Evolutionary conservation across 73 alveolate species (phyloP).

Genomic region (Paramecium primaurelia): DNA sequence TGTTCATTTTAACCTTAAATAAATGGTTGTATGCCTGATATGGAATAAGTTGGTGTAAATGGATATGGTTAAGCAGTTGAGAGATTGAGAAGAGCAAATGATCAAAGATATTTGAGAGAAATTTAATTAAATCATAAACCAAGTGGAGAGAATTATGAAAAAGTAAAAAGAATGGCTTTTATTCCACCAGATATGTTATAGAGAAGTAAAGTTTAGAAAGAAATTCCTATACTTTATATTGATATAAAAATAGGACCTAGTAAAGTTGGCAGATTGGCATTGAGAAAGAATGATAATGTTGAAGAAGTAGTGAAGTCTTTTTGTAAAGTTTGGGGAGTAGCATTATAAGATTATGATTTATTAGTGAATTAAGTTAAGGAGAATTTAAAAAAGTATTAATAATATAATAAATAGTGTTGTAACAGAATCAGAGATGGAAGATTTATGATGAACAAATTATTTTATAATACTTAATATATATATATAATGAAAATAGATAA

Average conservation of each 20-base stretch:
- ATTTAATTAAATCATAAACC: neutral
- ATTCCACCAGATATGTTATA: neutral
- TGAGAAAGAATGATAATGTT: slow-evolving; percentile 12
- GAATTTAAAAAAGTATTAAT: neutral
- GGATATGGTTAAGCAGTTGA: neutral
- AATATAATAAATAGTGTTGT: neutral
- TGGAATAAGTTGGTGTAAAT: neutral
- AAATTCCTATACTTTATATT: neutral
- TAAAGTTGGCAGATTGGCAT: slow-evolving; percentile 18
- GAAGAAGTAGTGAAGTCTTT: neutral
- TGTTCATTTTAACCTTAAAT: slow-evolving; percentile 4
- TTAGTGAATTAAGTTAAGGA: neutral
- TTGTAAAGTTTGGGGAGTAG: slow-evolving; percentile 29
- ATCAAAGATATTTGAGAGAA: neutral
- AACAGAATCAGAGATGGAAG: neutral
- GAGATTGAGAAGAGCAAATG: neutral
- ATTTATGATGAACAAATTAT: neutral
- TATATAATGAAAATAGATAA: neutral
- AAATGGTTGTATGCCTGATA: neutral
- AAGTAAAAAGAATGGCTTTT: neutral
- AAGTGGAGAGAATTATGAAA: neutral
- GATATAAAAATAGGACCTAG: slow-evolving; percentile 7
- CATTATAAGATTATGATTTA: neutral
- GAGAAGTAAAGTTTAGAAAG: neutral
- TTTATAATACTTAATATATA: neutral